Evolutionary conservation across 78 protist species (phyloP).

Genomic region (Neovahlkampfia damariscottae): DNA sequence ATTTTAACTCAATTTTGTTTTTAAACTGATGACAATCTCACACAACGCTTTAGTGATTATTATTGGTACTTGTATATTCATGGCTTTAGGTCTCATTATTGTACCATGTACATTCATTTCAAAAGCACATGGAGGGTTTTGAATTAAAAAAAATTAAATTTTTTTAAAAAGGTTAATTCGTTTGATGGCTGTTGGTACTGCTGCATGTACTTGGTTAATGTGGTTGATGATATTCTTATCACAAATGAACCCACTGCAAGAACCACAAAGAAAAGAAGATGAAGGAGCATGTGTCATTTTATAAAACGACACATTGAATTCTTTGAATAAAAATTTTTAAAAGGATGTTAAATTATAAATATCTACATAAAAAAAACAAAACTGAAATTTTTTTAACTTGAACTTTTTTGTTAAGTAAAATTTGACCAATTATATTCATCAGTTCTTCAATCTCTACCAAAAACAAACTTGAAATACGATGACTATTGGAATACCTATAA

Average conservation of each 20-base stretch:
- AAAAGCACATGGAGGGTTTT: background rate
- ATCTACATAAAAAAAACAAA: no score
- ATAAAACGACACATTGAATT: background rate
- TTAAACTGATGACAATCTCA: background rate
- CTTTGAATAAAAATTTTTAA: no score
- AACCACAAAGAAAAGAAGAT: background rate
- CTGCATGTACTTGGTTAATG: background rate
- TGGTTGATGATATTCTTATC: background rate
- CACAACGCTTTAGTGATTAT: no score
- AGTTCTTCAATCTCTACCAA: no score
- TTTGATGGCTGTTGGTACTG: background rate
- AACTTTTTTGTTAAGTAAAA: no score
- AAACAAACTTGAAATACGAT: no score
- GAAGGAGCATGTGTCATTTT: background rate
- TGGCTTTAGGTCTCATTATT: background rate
- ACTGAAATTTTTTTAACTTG: no score
- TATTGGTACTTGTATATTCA: background rate
- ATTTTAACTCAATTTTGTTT: background rate
- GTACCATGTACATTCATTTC: background rate
- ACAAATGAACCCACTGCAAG: background rate
- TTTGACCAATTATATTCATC: no score
- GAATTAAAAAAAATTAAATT: background rate
- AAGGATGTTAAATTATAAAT: no score
- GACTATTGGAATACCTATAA: constrained; percentile 54
- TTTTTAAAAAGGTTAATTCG: background rate